Percentiles rank a stretch among this genome's conserved stretches.
Conservation (phyloP, 2,329 filamentous ascomycete species). For the Sphaerulina vaccinii region DNA sequence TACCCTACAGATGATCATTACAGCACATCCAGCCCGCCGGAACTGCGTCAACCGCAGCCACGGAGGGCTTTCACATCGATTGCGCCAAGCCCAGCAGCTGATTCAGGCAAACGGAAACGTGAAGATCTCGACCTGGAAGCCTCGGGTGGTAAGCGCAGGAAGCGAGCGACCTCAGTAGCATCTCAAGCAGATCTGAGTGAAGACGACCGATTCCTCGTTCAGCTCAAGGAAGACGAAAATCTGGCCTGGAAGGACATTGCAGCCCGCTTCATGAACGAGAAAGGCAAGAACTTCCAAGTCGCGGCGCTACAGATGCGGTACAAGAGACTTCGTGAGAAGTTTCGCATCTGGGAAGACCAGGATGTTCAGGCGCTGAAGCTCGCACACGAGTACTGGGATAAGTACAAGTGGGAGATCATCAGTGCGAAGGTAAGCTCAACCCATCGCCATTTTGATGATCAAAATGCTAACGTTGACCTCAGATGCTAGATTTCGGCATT, state of each 20-base stretch:
- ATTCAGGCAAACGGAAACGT: conserved; percentile 40
- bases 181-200: conserved; percentile 47
- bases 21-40: conserved; percentile 34
- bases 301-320: conserved; percentile 56
- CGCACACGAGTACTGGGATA: conserved; percentile 55
- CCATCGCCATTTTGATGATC: not conserved
- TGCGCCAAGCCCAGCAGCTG: conserved; percentile 43
- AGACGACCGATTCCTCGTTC: conserved; percentile 51
- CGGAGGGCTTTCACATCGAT: conserved; percentile 45
- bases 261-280: conserved; percentile 49
- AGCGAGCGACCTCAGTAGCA: conserved; percentile 40
- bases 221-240: conserved; percentile 53
- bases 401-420: conserved; percentile 56
- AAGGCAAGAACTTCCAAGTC: conserved; percentile 51
- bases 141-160: conserved; percentile 40
- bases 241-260: conserved; percentile 58
- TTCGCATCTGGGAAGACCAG: conserved; percentile 53
- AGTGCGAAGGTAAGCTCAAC: conserved; percentile 46
- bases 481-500: conserved; percentile 55
- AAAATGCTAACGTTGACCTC: not conserved
- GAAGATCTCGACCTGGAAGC: conserved; percentile 39
- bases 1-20: conserved; percentile 31
- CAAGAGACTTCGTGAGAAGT: conserved; percentile 52
- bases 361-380: conserved; percentile 51
- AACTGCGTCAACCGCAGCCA: conserved; percentile 40